phyloP scores from a whole-genome alignment of 106 monocot species.

The Dendrobium nobile region DNA sequence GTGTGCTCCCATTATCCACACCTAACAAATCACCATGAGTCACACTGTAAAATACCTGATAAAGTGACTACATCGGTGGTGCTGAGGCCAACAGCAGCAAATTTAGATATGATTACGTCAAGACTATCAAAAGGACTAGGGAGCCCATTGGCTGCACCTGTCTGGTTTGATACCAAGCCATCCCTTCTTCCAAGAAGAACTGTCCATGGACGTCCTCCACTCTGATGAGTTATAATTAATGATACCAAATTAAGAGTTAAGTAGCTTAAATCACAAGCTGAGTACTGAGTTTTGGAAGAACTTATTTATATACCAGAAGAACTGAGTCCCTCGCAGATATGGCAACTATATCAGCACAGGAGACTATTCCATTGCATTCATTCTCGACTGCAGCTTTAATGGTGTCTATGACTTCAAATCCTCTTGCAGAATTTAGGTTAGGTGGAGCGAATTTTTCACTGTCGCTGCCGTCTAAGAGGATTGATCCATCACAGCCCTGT shows the following conservation, averaged over 20 bases:
- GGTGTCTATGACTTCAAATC: constrained; percentile 55
- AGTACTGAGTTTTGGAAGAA: not conserved
- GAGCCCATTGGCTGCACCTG: constrained; percentile 41
- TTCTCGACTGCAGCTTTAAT: constrained; percentile 56
- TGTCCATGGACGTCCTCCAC: constrained; percentile 48
- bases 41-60: constrained; percentile 27
- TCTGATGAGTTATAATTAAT: constrained; percentile 18
- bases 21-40: no score
- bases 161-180: constrained; percentile 47
- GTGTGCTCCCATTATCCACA: no score
- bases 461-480: constrained; percentile 51
- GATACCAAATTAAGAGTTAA: not conserved
- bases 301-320: constrained; percentile 23
- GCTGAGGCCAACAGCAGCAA: constrained; percentile 48
- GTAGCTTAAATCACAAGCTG: no score
- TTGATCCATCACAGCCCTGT: constrained; percentile 66
- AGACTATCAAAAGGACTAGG: constrained; percentile 39
- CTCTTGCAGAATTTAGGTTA: constrained; percentile 50
- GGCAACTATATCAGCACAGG: constrained; percentile 66
- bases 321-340: constrained; percentile 54
- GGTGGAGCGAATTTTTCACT: constrained; percentile 50
- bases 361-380: constrained; percentile 47
- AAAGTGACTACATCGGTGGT: constrained; percentile 55
- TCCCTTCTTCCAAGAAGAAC: constrained; percentile 65
- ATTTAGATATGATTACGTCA: constrained; percentile 39